Percentiles rank a stretch among this genome's conserved stretches.
Conservation (phyloP, 768 basidiomycete species). For the Suillus fuscotomentosus region DNA sequence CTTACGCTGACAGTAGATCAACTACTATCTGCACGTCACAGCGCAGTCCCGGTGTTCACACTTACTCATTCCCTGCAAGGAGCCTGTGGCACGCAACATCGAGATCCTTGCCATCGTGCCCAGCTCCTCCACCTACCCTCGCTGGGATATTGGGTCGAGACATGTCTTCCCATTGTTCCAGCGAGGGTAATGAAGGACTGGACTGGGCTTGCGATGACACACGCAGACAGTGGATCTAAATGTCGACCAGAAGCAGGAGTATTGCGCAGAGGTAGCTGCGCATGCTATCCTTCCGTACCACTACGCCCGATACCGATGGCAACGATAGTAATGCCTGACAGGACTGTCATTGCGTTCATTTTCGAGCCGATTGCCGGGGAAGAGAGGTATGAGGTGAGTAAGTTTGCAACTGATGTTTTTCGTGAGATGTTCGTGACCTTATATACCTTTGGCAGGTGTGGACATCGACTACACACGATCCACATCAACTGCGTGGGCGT, state of each 20-base stretch:
- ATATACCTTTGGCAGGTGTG: neutral
- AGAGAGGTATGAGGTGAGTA: neutral
- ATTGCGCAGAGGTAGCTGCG: neutral
- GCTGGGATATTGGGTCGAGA: neutral
- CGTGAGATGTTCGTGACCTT: neutral
- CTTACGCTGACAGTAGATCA: neutral
- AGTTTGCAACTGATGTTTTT: neutral
- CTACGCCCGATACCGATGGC: neutral
- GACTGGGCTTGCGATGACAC: neutral
- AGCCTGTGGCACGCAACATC: neutral
- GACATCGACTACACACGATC: neutral
- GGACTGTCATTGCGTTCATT: too few species aligned
- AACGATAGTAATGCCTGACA: too few species aligned
- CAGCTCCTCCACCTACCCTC: neutral
- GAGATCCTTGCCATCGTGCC: neutral
- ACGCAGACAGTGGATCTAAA: neutral
- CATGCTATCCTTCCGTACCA: neutral
- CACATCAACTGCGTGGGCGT: neutral
- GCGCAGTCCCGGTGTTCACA: neutral
- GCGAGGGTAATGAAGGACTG: neutral
- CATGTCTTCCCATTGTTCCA: too few species aligned
- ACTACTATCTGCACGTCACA: neutral
- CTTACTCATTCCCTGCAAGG: too few species aligned
- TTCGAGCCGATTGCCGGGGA: too few species aligned
- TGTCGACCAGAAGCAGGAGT: neutral